A percentile compares a stretch with the other conserved stretches of the same genome.
Conservation (phyloP, 352 stramenopile genomes). For the Phytophthora crassamura region DNA sequence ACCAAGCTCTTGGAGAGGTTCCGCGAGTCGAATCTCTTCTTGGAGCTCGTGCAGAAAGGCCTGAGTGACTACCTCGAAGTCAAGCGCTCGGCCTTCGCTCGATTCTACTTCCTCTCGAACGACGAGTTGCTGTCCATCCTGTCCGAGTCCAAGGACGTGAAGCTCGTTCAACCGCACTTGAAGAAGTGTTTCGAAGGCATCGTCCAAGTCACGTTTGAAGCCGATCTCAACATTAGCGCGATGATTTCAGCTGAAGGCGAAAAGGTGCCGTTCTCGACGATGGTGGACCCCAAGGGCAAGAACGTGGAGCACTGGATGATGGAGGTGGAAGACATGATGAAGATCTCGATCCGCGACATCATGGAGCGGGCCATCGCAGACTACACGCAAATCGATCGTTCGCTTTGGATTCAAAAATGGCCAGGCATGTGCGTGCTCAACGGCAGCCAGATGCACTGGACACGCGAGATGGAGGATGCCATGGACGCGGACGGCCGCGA, state of each 20-base stretch:
- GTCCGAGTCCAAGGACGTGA: slow-evolving; percentile 94
- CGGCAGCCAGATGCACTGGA: slow-evolving; percentile 95
- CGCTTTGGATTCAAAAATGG: slow-evolving; percentile 95
- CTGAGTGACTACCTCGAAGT: slow-evolving; percentile 93
- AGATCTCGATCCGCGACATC: slow-evolving; percentile 86
- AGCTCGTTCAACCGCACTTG: slow-evolving; percentile 92
- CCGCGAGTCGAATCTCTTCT: slow-evolving; percentile 93
- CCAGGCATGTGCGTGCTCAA: slow-evolving; percentile 92
- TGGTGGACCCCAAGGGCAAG: slow-evolving; percentile 91
- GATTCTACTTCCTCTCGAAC: slow-evolving; percentile 96
- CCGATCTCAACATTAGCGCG: slow-evolving; percentile 90
- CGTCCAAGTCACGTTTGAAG: slow-evolving; percentile 89
- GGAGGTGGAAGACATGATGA: slow-evolving; percentile 95
- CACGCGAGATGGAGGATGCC: slow-evolving; percentile 86
- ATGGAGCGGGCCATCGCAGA: slow-evolving; percentile 90
- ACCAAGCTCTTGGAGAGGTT: slow-evolving; percentile 94
- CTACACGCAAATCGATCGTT: slow-evolving; percentile 85
- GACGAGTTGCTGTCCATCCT: slow-evolving; percentile 94
- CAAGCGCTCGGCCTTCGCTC: slow-evolving; percentile 91
- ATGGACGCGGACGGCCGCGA: slow-evolving; percentile 82
- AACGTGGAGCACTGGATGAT: slow-evolving; percentile 96
- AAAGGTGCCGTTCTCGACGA: slow-evolving; percentile 79
- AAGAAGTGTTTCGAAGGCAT: slow-evolving; percentile 97
- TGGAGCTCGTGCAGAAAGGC: slow-evolving; percentile 94
- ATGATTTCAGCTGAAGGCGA: slow-evolving; percentile 95